phyloP scores from a whole-genome alignment of 139 green algal species.

The Tetradesmus lagerheimii region DNA sequence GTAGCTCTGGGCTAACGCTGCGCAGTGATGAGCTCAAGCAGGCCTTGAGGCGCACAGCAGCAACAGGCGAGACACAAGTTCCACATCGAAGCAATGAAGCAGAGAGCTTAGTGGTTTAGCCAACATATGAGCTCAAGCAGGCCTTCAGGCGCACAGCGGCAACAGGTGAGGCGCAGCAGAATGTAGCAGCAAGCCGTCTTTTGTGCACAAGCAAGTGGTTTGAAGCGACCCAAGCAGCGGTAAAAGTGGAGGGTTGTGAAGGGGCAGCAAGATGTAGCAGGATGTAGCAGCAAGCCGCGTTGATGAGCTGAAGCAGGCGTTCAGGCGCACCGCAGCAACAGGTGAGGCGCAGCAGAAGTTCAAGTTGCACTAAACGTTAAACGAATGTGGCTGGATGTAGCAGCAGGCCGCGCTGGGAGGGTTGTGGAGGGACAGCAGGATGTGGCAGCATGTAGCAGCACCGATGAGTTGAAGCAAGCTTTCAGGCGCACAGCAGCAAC shows the following conservation, averaged over 20 bases:
- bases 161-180: not conserved
- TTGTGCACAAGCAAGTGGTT: no score
- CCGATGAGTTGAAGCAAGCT: slow-evolving; percentile 51
- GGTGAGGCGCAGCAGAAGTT: not conserved
- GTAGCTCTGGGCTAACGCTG: slow-evolving; percentile 64
- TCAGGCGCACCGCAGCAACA: slow-evolving; percentile 3
- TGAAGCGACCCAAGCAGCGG: no score
- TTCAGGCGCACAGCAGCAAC: slow-evolving; percentile 6
- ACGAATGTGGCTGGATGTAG: no score
- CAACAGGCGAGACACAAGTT: no score
- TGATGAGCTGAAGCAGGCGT: slow-evolving; percentile 50
- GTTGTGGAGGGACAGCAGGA: no score
- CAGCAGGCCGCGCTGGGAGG: slow-evolving; percentile 63
- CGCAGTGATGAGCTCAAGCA: slow-evolving; percentile 55
- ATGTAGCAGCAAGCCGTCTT: no score
- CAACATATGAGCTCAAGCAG: slow-evolving; percentile 52
- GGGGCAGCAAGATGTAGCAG: no score
- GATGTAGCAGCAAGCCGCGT: slow-evolving; percentile 58
- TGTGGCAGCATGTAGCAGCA: no score
- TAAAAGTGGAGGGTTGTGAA: no score
- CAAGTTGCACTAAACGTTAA: no score
- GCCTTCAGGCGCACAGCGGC: slow-evolving; percentile 25
- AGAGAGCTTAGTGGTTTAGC: no score
- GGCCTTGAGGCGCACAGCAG: slow-evolving; percentile 18
- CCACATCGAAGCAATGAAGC: no score